These are phyloP conservation scores for Saturnispora mendoncae DNA, from an alignment of 805 yeast species.

Conservation along the genomic window DNA sequence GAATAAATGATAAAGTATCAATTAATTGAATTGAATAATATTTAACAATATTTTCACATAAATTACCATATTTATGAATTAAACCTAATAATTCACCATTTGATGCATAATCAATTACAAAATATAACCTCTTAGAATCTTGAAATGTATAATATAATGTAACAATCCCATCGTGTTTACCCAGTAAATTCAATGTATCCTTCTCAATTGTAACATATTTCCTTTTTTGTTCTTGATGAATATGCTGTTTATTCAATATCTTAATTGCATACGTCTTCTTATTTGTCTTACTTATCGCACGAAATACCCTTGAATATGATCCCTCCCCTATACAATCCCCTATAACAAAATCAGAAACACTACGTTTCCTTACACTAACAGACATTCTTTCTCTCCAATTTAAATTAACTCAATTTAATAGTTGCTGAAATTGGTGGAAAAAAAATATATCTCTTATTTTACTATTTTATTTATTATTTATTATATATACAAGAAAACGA, in stretches of 20 bases:
- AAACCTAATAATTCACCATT: constrained; percentile 87
- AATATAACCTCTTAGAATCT: constrained; percentile 78
- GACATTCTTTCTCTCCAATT: neutral
- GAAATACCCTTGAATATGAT: constrained; percentile 87
- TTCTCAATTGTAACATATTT: constrained; percentile 95
- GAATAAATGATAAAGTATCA: constrained; percentile 88
- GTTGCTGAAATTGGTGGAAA: too few species aligned
- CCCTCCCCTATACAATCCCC: constrained; percentile 91
- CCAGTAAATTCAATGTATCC: constrained; percentile 75
- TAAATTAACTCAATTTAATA: neutral
- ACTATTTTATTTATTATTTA: neutral
- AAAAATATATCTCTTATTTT: too few species aligned
- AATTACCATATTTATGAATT: constrained; percentile 66
- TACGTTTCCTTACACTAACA: constrained; percentile 29
- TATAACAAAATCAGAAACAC: constrained; percentile 81
- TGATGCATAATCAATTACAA: constrained; percentile 89
- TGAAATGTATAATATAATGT: constrained; percentile 90
- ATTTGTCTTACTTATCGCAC: constrained; percentile 71
- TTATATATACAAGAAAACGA: neutral
- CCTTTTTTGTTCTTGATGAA: constrained; percentile 87
- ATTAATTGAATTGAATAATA: constrained; percentile 81
- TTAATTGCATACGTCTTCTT: constrained; percentile 81
- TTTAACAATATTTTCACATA: constrained; percentile 64
- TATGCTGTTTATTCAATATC: constrained; percentile 84
- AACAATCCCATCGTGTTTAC: constrained; percentile 92